Conservation (phyloP, 169 alveolate species). For the Neospora caninum region DNA sequence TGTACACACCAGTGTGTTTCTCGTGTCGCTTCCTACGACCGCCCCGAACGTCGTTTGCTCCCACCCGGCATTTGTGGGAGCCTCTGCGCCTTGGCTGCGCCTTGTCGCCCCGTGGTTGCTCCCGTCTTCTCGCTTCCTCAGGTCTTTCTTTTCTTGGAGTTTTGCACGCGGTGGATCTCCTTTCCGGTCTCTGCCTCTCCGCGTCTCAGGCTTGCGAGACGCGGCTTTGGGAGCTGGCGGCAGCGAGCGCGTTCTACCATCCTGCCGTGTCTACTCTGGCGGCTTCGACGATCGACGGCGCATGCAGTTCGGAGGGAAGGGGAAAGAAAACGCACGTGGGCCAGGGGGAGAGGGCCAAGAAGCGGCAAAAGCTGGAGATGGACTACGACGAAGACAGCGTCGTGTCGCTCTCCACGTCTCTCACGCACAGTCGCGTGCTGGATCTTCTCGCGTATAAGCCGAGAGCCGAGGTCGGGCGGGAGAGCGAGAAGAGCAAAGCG, state of each 20-base stretch:
- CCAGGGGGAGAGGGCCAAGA: background rate
- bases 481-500: background rate
- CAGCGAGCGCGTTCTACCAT: slow-evolving; percentile 13
- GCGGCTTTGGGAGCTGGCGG: slow-evolving; percentile 7
- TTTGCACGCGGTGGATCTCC: no score
- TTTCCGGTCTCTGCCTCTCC: no score
- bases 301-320: background rate
- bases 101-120: no score
- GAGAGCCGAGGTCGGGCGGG: background rate
- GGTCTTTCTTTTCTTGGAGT: no score
- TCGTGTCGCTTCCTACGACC: no score
- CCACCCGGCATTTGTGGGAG: no score
- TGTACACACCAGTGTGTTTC: no score
- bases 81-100: no score
- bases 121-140: no score
- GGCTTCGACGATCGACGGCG: background rate
- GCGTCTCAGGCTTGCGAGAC: background rate
- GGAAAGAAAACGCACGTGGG: background rate
- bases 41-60: no score
- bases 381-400: background rate
- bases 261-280: background rate
- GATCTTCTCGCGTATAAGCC: slow-evolving; percentile 25
- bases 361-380: background rate
- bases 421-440: slow-evolving; percentile 22
- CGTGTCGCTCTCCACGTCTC: background rate